Conservation (phyloP, 352 stramenopile genomes). For the Phytophthora sansomeana region DNA sequence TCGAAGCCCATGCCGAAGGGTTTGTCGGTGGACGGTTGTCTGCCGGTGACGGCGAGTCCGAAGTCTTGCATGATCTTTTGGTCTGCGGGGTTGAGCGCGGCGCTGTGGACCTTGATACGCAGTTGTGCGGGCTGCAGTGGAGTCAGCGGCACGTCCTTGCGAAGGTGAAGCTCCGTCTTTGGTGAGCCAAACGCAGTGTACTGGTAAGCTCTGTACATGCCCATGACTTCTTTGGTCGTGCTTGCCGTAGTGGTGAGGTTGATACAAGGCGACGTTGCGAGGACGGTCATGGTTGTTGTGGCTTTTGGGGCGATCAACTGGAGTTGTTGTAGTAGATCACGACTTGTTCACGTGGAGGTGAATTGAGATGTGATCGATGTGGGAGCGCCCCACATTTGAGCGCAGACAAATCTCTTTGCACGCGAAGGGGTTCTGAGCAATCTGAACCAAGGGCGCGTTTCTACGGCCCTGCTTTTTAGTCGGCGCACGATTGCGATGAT, state of each 20-base stretch:
- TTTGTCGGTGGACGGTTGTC: constrained; percentile 33
- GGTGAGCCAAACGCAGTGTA: constrained; percentile 24
- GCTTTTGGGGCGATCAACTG: neutral
- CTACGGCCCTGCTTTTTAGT: constrained; percentile 17
- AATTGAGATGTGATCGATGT: constrained; percentile 6
- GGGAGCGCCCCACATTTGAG: neutral
- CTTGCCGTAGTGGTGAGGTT: neutral
- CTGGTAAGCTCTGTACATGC: constrained; percentile 30
- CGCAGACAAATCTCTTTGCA: neutral
- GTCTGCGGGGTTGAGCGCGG: constrained; percentile 74
- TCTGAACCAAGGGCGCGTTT: constrained; percentile 9
- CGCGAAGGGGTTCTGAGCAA: constrained; percentile 13
- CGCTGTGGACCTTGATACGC: constrained; percentile 65
- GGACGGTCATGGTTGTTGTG: constrained; percentile 13
- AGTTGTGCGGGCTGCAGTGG: constrained; percentile 44
- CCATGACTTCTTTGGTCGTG: too few species aligned
- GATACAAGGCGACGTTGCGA: constrained; percentile 1
- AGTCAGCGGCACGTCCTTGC: constrained; percentile 16
- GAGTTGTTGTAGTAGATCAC: neutral
- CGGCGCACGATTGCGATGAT: neutral
- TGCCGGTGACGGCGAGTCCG: constrained; percentile 41
- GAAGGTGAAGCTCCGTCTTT: constrained; percentile 25
- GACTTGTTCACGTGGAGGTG: constrained; percentile 8
- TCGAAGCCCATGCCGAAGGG: constrained; percentile 69
- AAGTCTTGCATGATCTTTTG: constrained; percentile 61